Conservation (phyloP, 495 filamentous ascomycete species). For the Aspergillus coremiiformis region DNA sequence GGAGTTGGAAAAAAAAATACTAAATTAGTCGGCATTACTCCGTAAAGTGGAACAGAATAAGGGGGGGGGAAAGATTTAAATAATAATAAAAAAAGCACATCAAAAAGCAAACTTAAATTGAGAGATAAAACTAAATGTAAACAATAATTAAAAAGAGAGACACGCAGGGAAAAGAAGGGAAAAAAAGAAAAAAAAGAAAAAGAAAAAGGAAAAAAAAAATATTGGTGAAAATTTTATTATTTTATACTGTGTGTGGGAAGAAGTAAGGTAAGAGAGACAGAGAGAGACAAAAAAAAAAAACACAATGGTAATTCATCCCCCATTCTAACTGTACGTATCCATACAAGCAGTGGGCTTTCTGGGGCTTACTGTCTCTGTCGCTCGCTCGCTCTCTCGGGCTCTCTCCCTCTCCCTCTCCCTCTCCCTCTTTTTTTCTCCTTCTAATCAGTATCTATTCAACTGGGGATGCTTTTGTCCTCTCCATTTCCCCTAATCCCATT, state of each 20-base stretch:
- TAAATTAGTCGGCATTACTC: too few relatives aligned
- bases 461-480: neutral
- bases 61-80: neutral
- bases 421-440: constrained; percentile 1
- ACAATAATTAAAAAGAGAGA: constrained; percentile 2
- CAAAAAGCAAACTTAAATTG: neutral
- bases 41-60: neutral
- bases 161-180: neutral
- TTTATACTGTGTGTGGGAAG: neutral
- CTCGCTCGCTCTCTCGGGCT: constrained; percentile 7
- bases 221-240: neutral
- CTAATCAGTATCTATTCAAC: neutral
- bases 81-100: constrained; percentile 5
- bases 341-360: neutral
- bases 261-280: too few relatives aligned
- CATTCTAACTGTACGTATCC: neutral
- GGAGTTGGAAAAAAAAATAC: too few relatives aligned
- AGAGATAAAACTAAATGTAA: neutral
- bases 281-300: neutral
- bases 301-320: neutral
- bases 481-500: constrained; percentile 2
- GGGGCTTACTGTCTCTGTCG: constrained; percentile 3
- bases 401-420: constrained; percentile 1
- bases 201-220: neutral
- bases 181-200: neutral